Percentiles rank a stretch among this genome's conserved stretches.
Conservation (phyloP, 2,329 filamentous ascomycete genomes). For the Colletotrichum coccodes region DNA sequence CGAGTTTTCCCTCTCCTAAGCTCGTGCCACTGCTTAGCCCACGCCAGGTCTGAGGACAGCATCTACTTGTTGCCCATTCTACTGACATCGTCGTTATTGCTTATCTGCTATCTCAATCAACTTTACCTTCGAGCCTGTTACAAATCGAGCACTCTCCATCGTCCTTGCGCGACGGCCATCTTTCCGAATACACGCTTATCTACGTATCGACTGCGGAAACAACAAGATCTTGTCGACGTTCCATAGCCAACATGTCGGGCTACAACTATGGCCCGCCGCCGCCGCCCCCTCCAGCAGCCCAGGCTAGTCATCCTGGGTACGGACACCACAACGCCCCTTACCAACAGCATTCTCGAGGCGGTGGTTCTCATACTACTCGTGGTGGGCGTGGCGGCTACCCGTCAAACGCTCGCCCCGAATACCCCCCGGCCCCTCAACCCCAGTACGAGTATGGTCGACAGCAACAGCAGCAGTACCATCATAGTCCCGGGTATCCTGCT, state of each 20-base stretch:
- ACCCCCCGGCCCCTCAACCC: slow-evolving; percentile 48
- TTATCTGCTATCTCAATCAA: not conserved
- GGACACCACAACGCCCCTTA: slow-evolving; percentile 50
- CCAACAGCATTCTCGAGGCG: slow-evolving; percentile 45
- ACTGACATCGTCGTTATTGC: not conserved
- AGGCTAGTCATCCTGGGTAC: slow-evolving; percentile 48
- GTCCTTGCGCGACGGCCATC: not conserved
- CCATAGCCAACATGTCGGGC: slow-evolving; percentile 50
- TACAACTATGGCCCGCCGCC: slow-evolving; percentile 67
- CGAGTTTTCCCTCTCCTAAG: not conserved
- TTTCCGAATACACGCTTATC: not conserved
- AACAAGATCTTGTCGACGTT: not conserved
- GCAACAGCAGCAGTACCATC: slow-evolving; percentile 45
- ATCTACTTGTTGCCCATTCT: not conserved
- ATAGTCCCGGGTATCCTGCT: slow-evolving; percentile 38
- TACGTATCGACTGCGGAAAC: not conserved
- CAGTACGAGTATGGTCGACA: slow-evolving; percentile 57
- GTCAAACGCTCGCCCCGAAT: slow-evolving; percentile 50
- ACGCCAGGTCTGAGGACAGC: not conserved
- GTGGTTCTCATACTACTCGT: slow-evolving; percentile 47
- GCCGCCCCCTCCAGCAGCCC: slow-evolving; percentile 51
- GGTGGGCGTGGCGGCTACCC: slow-evolving; percentile 53
- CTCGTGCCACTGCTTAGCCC: not conserved
- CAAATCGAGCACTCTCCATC: not conserved
- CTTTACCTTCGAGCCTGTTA: not conserved